Conservation (phyloP, 306 rosid species). For the Trichosanthes truncata region DNA sequence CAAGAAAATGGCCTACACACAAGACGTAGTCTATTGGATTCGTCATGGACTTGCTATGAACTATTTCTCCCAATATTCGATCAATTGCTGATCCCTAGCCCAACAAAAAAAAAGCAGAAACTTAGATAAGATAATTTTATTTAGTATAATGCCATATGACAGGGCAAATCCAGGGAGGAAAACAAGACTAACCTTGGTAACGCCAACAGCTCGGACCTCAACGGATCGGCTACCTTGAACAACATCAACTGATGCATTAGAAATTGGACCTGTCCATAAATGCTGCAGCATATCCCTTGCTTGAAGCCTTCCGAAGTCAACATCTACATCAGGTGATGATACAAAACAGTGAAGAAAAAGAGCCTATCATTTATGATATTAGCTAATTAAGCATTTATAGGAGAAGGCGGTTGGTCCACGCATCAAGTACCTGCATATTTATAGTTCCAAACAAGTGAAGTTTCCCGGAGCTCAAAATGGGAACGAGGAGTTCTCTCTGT, state of each 20-base stretch:
- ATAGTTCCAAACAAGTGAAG: constrained; percentile 97
- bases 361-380: not conserved
- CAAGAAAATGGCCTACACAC: constrained; percentile 87
- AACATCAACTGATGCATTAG: constrained; percentile 89
- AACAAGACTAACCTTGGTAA: constrained; percentile 55
- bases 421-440: constrained; percentile 65
- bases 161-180: not conserved
- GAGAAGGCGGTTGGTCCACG: not conserved
- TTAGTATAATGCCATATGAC: not conserved
- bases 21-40: constrained; percentile 84
- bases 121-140: not conserved
- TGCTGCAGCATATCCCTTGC: constrained; percentile 97
- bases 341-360: constrained; percentile 9
- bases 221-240: constrained; percentile 95
- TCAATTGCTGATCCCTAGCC: constrained; percentile 94
- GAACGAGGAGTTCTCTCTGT: constrained; percentile 90
- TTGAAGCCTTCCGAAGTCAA: constrained; percentile 88
- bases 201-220: constrained; percentile 92
- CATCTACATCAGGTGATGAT: constrained; percentile 36
- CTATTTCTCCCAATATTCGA: constrained; percentile 91
- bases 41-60: constrained; percentile 87
- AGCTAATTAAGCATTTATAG: not conserved
- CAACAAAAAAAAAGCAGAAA: not conserved
- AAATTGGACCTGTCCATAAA: constrained; percentile 97
- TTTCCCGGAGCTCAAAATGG: constrained; percentile 49